Base-by-base conservation (phyloP, 2,329 filamentous ascomycete species). In the Trichoderma polysporum region DNA sequence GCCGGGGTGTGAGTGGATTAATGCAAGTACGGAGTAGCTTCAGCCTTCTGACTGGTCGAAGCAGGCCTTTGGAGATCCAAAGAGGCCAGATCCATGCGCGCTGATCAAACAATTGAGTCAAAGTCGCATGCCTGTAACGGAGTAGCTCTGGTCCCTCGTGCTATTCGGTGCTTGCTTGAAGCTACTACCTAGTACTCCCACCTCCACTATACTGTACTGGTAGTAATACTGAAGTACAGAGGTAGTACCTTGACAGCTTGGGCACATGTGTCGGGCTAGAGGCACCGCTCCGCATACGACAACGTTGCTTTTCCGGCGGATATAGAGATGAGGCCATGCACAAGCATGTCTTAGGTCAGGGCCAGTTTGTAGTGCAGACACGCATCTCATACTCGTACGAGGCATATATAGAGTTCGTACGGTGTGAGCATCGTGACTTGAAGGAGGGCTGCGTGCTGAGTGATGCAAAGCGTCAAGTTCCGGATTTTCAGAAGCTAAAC, bases 41-140 rank as follows among this genome's bases (percentile, higher is more conserved):
- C 25, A 54, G 35, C 39, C 25, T 9, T 56, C 29, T 35, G 45
- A 56, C 50, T 64, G 61, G 50, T 37, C 29, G 37, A 37, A 17
- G 49, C 60, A 27, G 61, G 35, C 31, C 35, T 27, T 19, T 33
- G 29, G 50, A 64, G 61, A 64, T 64, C 61, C 50, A 64, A 47
- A 33, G 61, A 64, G 61, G 50, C 35, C 47, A 64, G 61, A 64
- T 64, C 61, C 61, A 64, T 56, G 50, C 37, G 61, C 45, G 61
- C 61, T 64, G 61, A 64, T 64, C 61, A 64, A 54, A 64, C 61
- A 64, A 37, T 19, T 27, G 17, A 53, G 53, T 56, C 53, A 56
- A n/a, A 52, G 53, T 35, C 19, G 53, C 53, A 56, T 56, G 31
- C 53, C 33, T 41, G 50, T 27, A 31, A 29, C 27, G 27, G 27